phyloP scores from a whole-genome alignment of 106 monocot genomes.

The Gastrodia elata region DNA sequence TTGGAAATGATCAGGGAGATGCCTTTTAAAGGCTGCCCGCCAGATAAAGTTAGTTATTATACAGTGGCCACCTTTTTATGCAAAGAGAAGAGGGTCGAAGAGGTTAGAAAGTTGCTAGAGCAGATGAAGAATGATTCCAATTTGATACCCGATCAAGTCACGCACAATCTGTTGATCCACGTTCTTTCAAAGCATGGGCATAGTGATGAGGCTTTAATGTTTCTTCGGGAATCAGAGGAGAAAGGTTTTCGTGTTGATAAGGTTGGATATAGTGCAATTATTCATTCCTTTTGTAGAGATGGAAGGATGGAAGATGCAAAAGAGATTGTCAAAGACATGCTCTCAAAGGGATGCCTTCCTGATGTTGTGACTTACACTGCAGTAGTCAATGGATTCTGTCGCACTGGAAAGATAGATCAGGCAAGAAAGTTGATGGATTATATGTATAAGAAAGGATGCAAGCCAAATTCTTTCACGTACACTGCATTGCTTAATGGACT shows the following conservation, averaged over 20 bases:
- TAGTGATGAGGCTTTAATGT: conserved; percentile 59
- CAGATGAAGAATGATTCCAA: conserved; percentile 55
- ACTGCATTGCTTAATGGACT: conserved; percentile 79
- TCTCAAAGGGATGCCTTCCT: conserved; percentile 54
- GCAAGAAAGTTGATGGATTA: conserved; percentile 62
- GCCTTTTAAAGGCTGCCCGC: conserved; percentile 44
- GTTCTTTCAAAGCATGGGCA: conserved; percentile 74
- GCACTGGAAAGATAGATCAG: conserved; percentile 66
- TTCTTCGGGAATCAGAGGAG: conserved; percentile 59
- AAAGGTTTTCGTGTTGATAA: conserved; percentile 76
- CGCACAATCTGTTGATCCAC: conserved; percentile 64
- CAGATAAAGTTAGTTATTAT: conserved; percentile 87
- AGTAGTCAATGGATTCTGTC: conserved; percentile 77
- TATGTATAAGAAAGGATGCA: conserved; percentile 78
- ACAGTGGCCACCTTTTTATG: conserved; percentile 80
- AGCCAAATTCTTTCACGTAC: conserved; percentile 73
- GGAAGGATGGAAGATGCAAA: conserved; percentile 92
- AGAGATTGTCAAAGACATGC: conserved; percentile 64
- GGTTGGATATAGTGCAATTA: conserved; percentile 74
- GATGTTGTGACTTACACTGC: conserved; percentile 91
- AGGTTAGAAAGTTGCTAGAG: conserved; percentile 49
- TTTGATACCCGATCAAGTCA: conserved; percentile 71
- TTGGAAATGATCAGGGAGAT: conserved; percentile 62
- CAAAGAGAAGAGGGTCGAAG: conserved; percentile 60
- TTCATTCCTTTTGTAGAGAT: conserved; percentile 55